Percentiles rank a stretch among this genome's conserved stretches.
Evolutionary conservation across 1,284 basidiomycete genomes (phyloP).

Genomic region (Porphyrellus sp.): DNA sequence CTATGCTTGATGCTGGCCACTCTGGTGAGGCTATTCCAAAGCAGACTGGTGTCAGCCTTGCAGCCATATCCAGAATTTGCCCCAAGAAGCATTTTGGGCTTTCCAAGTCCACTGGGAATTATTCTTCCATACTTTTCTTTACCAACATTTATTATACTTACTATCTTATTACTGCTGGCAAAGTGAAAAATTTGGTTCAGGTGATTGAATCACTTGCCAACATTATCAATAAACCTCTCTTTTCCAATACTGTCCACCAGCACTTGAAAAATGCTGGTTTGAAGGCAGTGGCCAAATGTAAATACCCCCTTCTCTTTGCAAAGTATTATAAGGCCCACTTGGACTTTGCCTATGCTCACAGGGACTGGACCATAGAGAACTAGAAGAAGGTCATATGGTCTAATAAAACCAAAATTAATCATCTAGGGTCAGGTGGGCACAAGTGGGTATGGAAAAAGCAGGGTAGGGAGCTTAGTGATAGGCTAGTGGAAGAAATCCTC

Average conservation of each 20-base stretch:
- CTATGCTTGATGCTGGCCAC: no score
- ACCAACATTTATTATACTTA: background rate
- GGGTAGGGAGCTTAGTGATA: background rate
- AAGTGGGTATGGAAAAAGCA: background rate
- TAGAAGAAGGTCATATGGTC: slow-evolving; percentile 5
- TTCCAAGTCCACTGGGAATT: background rate
- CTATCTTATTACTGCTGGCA: background rate
- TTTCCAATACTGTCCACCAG: no score
- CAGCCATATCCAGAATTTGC: background rate
- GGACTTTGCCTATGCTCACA: slow-evolving; percentile 8
- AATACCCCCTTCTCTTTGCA: slow-evolving; percentile 4
- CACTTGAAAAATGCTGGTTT: no score
- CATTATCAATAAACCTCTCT: background rate
- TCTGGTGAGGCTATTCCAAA: no score
- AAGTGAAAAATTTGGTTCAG: background rate
- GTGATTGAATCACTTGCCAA: background rate
- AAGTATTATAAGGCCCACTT: slow-evolving; percentile 1
- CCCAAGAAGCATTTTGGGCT: background rate
- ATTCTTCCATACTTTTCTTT: background rate
- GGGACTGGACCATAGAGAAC: slow-evolving; percentile 10
- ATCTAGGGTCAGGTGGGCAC: background rate
- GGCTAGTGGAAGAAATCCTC: background rate
- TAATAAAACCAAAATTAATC: no score
- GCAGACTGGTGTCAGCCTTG: no score
- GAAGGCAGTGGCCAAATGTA: no score